Evolutionary conservation across 139 green algal genomes (phyloP).

Genomic region (Zygnema circumcarinatum): DNA sequence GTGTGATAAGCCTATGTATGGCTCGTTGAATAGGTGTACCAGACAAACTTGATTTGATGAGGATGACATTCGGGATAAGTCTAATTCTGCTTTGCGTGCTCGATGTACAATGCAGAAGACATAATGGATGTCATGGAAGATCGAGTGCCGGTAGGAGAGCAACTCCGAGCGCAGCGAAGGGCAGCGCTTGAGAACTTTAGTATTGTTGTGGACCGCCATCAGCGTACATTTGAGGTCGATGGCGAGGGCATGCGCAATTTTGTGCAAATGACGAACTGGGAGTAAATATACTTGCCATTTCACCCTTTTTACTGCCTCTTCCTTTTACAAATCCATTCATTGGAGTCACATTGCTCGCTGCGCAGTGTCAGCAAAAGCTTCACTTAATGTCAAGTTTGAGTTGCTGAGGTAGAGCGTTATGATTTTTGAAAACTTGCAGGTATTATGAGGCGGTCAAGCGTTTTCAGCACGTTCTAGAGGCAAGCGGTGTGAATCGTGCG

Average conservation of each 20-base stretch:
- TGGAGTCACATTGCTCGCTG: too few species aligned
- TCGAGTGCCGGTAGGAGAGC: neutral
- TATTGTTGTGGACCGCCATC: constrained; percentile 39
- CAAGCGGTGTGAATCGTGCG: constrained; percentile 51
- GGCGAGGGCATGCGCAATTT: constrained; percentile 63
- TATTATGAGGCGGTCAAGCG: constrained; percentile 67
- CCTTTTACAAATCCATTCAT: too few species aligned
- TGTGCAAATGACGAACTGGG: constrained; percentile 71
- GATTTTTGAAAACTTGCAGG: constrained; percentile 34
- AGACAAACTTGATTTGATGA: too few species aligned
- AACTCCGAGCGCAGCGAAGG: neutral
- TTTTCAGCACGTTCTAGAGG: constrained; percentile 62
- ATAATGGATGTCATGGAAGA: neutral
- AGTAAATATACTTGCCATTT: constrained; percentile 36
- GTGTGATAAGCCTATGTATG: too few species aligned
- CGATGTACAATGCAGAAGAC: too few species aligned
- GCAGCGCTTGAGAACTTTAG: constrained; percentile 50
- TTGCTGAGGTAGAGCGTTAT: too few species aligned
- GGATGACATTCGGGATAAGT: too few species aligned
- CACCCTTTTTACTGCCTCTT: neutral
- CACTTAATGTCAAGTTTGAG: too few species aligned
- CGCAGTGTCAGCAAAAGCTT: too few species aligned
- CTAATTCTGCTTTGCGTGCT: too few species aligned
- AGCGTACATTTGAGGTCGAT: constrained; percentile 57
- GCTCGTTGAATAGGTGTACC: too few species aligned